Evolutionary conservation across 495 filamentous ascomycete genomes (phyloP).

Genomic region (Trichocladium uniseriatum): DNA sequence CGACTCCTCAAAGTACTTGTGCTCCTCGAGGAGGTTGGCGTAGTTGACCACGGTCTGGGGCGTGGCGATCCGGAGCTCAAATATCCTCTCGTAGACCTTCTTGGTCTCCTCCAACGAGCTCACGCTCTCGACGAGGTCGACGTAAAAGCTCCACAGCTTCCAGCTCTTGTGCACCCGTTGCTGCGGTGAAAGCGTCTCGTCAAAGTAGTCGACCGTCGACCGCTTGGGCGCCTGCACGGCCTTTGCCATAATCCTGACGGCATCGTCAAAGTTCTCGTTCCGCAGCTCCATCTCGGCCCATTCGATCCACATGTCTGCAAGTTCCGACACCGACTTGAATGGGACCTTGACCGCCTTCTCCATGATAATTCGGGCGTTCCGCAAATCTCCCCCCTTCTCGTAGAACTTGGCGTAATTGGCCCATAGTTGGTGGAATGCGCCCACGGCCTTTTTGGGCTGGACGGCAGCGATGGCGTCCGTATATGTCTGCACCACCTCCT

Average conservation of each 20-base stretch:
- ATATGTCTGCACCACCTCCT: slow-evolving; percentile 88
- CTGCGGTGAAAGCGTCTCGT: slow-evolving; percentile 87
- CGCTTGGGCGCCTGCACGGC: slow-evolving; percentile 91
- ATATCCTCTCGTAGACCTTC: slow-evolving; percentile 93
- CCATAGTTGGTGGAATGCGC: slow-evolving; percentile 93
- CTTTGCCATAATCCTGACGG: slow-evolving; percentile 92
- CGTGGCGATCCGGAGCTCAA: slow-evolving; percentile 95
- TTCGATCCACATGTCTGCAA: slow-evolving; percentile 97
- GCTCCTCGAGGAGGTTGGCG: slow-evolving; percentile 89
- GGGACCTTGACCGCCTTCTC: slow-evolving; percentile 97
- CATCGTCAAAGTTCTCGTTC: slow-evolving; percentile 90
- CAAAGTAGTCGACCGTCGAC: slow-evolving; percentile 95
- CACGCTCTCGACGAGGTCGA: slow-evolving; percentile 94
- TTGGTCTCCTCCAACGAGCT: slow-evolving; percentile 84
- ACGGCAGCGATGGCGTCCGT: slow-evolving; percentile 89
- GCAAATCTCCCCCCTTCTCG: slow-evolving; percentile 77
- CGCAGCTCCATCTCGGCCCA: slow-evolving; percentile 98
- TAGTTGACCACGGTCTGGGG: slow-evolving; percentile 98
- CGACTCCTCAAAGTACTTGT: slow-evolving; percentile 92
- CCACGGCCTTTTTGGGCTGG: slow-evolving; percentile 88
- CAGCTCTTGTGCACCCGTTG: slow-evolving; percentile 98
- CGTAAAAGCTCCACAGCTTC: slow-evolving; percentile 99
- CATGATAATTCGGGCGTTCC: slow-evolving; percentile 81
- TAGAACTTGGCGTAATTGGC: slow-evolving; percentile 97
- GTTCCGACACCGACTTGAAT: slow-evolving; percentile 87